phyloP scores from a whole-genome alignment of 2,329 filamentous ascomycete genomes.

The Neopestalotiopsis rosae region DNA sequence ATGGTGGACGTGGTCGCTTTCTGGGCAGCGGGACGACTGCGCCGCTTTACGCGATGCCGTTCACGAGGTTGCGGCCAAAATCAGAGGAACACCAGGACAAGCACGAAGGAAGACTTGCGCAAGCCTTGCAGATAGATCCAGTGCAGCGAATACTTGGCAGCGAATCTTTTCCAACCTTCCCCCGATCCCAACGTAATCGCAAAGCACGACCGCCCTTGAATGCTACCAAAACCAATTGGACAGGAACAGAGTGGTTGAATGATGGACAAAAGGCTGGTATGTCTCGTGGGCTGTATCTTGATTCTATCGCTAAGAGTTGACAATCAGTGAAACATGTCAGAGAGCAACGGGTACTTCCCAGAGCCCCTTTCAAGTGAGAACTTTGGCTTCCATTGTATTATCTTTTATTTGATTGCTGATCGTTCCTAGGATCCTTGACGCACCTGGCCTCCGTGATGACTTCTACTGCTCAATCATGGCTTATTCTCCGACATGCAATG shows the following conservation, averaged over 20 bases:
- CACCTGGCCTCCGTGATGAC: constrained; percentile 87
- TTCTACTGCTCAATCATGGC: constrained; percentile 94
- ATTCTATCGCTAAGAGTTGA: constrained; percentile 24
- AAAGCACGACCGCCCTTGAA: constrained; percentile 30
- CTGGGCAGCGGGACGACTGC: constrained; percentile 76
- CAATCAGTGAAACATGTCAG: constrained; percentile 20
- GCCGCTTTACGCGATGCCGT: constrained; percentile 63
- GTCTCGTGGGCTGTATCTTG: constrained; percentile 5
- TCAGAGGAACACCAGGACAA: constrained; percentile 67
- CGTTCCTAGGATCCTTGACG: constrained; percentile 76
- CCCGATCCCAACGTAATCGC: constrained; percentile 33
- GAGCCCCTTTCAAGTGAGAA: constrained; percentile 76
- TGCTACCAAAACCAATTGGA: constrained; percentile 45
- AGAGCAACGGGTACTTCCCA: constrained; percentile 60
- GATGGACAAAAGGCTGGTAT: constrained; percentile 28
- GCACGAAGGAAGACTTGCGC: constrained; percentile 76
- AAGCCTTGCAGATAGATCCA: constrained; percentile 81
- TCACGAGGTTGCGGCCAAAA: constrained; percentile 45
- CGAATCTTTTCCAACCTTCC: constrained; percentile 35
- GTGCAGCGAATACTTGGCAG: constrained; percentile 69
- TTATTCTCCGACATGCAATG: constrained; percentile 76
- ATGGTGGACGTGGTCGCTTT: constrained; percentile 68
- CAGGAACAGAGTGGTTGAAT: constrained; percentile 46
- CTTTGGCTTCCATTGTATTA: background rate
- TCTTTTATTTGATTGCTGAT: constrained; percentile 33